Evolutionary conservation across 2,329 filamentous ascomycete species (phyloP), one percentile per base, ranked within the genome.

Genomic region (Aspergillus alliaceus): DNA sequence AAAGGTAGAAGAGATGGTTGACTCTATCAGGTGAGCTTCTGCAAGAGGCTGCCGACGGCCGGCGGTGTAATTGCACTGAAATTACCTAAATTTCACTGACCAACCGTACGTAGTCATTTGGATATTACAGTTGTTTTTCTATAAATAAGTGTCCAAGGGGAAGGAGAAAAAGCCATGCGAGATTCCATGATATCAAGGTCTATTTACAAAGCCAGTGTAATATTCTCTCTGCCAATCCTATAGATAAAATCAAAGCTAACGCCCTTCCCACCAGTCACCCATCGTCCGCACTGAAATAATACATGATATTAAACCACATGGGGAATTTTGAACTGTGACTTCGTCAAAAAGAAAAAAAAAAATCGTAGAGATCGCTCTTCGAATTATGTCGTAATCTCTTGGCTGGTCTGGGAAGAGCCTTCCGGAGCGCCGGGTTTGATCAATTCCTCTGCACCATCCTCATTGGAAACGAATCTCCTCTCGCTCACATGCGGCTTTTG

Each of bases 381-480:
- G 12, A 12, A 46, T 67, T 65, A 75, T 47, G 72, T 72, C 50
- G 66, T 66, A 44, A 75, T 59, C 60, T 73, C 67, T 53, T 69
- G 67, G 56, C 56, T 32, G 27, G 7, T 64, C 52, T 71, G 68
- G 18, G 66, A 60, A 32, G 68, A 59, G 32, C 62, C 63, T n/a
- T 74, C 70, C 8, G 54, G 49, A 31, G 61, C 56, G 34, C 80
- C 81, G 39, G 90, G 87, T 58, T 90, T 83, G 59, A 96, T 86
- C 51, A 90, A 77, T 76, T 96, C 91, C 71, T 91, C 88, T 27
- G 80, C 78, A 18, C 64, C 77, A 6, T 81, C 79, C 48, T 90
- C 88, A 57, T 91, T 86, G 0, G 64, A 66, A 51, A 93, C 86
- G 77, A 96, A 97, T 71, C 90, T 93, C 66, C 93, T 84, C 75